Evolutionary conservation across 1,139 yeast species (phyloP).

Genomic region (Saccharomyces uvarum): DNA sequence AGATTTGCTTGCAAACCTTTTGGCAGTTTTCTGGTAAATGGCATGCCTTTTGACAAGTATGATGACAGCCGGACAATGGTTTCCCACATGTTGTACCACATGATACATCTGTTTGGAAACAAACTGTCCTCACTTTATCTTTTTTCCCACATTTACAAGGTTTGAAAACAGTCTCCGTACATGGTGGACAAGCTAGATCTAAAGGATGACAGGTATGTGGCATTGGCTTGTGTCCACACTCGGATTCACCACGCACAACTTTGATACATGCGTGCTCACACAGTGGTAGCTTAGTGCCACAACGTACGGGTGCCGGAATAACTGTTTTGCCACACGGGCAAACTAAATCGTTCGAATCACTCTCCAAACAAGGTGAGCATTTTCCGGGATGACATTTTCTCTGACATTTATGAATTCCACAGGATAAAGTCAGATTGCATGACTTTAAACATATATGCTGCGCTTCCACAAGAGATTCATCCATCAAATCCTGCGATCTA

Average conservation of each 20-base stretch:
- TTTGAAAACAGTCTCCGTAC: slow-evolving; percentile 60
- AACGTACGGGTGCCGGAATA: slow-evolving; percentile 78
- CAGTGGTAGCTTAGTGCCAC: slow-evolving; percentile 66
- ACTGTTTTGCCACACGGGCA: slow-evolving; percentile 83
- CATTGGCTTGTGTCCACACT: slow-evolving; percentile 73
- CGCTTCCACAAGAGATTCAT: slow-evolving; percentile 61
- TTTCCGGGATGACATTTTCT: slow-evolving; percentile 78
- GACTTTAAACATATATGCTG: slow-evolving; percentile 66
- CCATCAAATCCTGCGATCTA: slow-evolving; percentile 35
- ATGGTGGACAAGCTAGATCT: slow-evolving; percentile 59
- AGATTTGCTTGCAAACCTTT: slow-evolving; percentile 45
- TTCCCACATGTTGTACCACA: slow-evolving; percentile 66
- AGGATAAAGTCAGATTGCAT: slow-evolving; percentile 59
- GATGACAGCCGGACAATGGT: slow-evolving; percentile 54
- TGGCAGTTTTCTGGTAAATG: slow-evolving; percentile 34
- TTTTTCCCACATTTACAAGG: slow-evolving; percentile 66
- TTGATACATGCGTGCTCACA: slow-evolving; percentile 67
- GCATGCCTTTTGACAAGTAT: slow-evolving; percentile 55
- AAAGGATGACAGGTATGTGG: slow-evolving; percentile 72
- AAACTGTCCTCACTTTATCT: slow-evolving; percentile 49
- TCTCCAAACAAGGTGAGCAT: slow-evolving; percentile 78
- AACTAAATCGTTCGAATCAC: slow-evolving; percentile 69
- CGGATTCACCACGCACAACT: slow-evolving; percentile 32
- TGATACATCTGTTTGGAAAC: slow-evolving; percentile 62
- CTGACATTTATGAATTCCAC: slow-evolving; percentile 69